These are phyloP conservation scores for Tritrichomonas musculus DNA, from an alignment of 208 protist genomes.

Conservation along the genomic window DNA sequence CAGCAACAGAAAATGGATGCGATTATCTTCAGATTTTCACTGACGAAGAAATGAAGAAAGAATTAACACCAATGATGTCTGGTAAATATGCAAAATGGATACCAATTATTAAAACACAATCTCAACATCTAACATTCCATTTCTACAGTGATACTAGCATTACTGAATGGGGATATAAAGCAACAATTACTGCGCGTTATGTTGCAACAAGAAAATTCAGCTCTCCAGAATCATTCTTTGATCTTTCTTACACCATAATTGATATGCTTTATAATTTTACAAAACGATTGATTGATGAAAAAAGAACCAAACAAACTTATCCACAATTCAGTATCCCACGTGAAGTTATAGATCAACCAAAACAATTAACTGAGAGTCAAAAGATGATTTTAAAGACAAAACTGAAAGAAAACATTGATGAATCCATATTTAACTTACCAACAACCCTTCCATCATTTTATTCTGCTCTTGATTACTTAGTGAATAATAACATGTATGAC, in stretches of 20 bases:
- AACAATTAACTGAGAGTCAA: too few relatives aligned
- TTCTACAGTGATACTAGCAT: background rate
- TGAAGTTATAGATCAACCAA: too few relatives aligned
- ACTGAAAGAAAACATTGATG: background rate
- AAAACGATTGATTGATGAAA: too few relatives aligned
- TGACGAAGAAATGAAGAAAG: background rate
- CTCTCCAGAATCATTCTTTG: background rate
- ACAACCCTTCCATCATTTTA: background rate
- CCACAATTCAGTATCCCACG: background rate
- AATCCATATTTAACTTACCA: background rate
- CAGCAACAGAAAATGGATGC: background rate
- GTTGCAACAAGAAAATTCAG: background rate
- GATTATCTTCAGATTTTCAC: constrained; percentile 15
- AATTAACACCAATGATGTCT: background rate
- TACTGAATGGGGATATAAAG: background rate
- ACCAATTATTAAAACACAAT: background rate
- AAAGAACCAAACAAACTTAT: too few relatives aligned
- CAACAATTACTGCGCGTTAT: background rate
- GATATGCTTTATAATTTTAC: background rate
- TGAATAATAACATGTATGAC: too few relatives aligned
- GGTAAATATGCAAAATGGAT: background rate
- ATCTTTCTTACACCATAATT: background rate
- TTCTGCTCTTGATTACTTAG: background rate
- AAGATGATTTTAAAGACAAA: background rate
- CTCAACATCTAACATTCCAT: background rate